A percentile compares a stretch with the other conserved stretches of the same genome.
Evolutionary conservation across 2,329 filamentous ascomycete species (phyloP).

Genomic region (Fonsecaea erecta): DNA sequence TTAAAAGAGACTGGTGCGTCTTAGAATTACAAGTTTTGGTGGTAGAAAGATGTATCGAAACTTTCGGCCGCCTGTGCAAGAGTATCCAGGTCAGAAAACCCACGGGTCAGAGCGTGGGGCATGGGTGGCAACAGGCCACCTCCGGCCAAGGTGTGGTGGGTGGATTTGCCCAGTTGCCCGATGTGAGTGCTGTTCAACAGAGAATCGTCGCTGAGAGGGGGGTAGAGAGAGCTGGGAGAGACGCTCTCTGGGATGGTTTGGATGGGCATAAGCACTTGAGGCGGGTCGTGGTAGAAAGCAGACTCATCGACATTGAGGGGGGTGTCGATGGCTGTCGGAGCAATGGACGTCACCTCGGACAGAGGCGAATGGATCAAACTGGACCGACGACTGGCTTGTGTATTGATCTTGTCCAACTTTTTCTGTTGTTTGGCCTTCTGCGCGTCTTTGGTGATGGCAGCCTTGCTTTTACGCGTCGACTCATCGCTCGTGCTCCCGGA

Average conservation of each 20-base stretch:
- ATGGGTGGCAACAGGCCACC: conserved; percentile 19
- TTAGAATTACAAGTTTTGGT: conserved; percentile 22
- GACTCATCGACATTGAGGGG: conserved; percentile 28
- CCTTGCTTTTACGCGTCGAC: conserved; percentile 34
- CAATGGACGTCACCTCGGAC: conserved; percentile 36
- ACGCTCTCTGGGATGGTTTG: conserved; percentile 32
- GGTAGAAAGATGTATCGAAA: conserved; percentile 37
- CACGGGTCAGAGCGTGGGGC: conserved; percentile 32
- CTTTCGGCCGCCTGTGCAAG: conserved; percentile 38
- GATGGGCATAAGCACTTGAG: conserved; percentile 31
- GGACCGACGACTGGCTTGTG: conserved; percentile 29
- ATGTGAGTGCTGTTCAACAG: conserved; percentile 18
- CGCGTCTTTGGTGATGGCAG: conserved; percentile 37
- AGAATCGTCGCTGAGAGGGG: conserved; percentile 33
- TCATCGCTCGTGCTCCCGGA: conserved; percentile 31
- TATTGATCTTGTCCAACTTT: conserved; percentile 21
- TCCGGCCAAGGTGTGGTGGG: not conserved
- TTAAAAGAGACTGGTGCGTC: not conserved
- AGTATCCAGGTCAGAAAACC: conserved; percentile 39
- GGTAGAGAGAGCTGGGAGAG: conserved; percentile 35
- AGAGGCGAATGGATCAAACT: conserved; percentile 35
- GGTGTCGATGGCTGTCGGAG: conserved; percentile 33
- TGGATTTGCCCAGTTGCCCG: conserved; percentile 19
- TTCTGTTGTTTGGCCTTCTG: conserved; percentile 30
- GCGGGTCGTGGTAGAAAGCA: conserved; percentile 30